Evolutionary conservation across 1,284 basidiomycete species (phyloP).

Genomic region (Gymnopus androsaceus): DNA sequence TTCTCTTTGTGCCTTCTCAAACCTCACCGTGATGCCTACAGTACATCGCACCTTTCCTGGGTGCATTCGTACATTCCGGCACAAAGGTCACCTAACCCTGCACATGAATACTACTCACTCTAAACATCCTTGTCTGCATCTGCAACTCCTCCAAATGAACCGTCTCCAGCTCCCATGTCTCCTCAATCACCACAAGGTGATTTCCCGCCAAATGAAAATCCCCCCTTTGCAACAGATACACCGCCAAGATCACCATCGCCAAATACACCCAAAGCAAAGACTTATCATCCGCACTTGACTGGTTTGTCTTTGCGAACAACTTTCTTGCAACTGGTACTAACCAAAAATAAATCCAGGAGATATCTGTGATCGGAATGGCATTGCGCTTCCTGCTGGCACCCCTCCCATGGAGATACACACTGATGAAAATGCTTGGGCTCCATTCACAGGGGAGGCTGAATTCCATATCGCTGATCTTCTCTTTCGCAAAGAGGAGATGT

Average conservation of each 20-base stretch:
- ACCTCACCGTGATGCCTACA: too few relatives aligned
- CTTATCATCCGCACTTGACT: constrained; percentile 4
- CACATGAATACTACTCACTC: neutral
- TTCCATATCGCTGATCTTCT: constrained; percentile 19
- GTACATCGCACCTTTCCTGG: neutral
- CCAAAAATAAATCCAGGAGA: constrained; percentile 8
- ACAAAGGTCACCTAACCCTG: neutral
- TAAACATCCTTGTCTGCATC: neutral
- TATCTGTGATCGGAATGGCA: constrained; percentile 6
- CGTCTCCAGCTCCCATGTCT: neutral
- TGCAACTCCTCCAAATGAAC: neutral
- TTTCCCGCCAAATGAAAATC: too few relatives aligned
- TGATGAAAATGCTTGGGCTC: constrained; percentile 14
- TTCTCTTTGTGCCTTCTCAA: too few relatives aligned
- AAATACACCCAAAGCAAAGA: neutral
- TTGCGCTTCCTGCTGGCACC: neutral
- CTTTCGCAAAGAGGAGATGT: constrained; percentile 22
- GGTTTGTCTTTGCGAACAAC: neutral
- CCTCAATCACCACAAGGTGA: too few relatives aligned
- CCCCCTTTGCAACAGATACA: too few relatives aligned
- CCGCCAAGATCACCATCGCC: neutral
- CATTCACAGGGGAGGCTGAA: constrained; percentile 14
- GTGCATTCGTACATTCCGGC: constrained; percentile 3
- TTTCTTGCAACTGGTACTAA: neutral
- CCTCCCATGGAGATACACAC: neutral